Conservation (phyloP, 2,329 filamentous ascomycete genomes). For the Penicillium palitans region DNA sequence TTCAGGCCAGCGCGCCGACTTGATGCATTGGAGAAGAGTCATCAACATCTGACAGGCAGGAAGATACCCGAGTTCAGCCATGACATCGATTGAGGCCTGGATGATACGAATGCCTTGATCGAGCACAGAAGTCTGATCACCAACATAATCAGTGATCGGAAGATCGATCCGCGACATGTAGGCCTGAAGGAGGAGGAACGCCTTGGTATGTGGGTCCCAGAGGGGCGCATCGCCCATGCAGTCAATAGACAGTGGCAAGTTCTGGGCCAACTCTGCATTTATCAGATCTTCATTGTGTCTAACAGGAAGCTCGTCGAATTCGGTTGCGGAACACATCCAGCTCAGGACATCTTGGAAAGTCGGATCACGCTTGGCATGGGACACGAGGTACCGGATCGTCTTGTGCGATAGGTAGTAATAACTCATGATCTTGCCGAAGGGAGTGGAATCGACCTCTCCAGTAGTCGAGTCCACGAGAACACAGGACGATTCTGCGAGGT, state of each 20-base stretch:
- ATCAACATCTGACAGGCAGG: slow-evolving; percentile 81
- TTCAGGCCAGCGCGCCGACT: slow-evolving; percentile 85
- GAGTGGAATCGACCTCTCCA: slow-evolving; percentile 84
- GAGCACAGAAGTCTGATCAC: slow-evolving; percentile 82
- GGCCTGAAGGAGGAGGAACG: slow-evolving; percentile 89
- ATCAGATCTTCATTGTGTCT: slow-evolving; percentile 98
- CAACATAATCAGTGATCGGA: slow-evolving; percentile 95
- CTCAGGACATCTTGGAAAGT: slow-evolving; percentile 78
- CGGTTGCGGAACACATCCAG: slow-evolving; percentile 91
- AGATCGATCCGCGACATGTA: slow-evolving; percentile 92
- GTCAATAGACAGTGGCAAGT: slow-evolving; percentile 69
- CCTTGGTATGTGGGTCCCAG: slow-evolving; percentile 98
- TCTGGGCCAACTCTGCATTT: slow-evolving; percentile 83
- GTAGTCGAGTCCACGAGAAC: slow-evolving; percentile 74
- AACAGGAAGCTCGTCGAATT: slow-evolving; percentile 97
- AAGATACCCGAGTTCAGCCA: slow-evolving; percentile 83
- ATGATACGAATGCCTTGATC: slow-evolving; percentile 97
- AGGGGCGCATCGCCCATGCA: slow-evolving; percentile 70
- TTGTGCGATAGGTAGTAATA: slow-evolving; percentile 98
- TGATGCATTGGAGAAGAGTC: slow-evolving; percentile 83
- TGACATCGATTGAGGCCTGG: slow-evolving; percentile 89
- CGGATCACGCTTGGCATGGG: slow-evolving; percentile 71
- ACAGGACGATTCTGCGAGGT: slow-evolving; percentile 82
- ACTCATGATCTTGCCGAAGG: slow-evolving; percentile 96
- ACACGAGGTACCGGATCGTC: slow-evolving; percentile 82